A percentile compares a stretch with the other conserved stretches of the same genome.
Conservation (phyloP, 495 filamentous ascomycete species). For the Xeromyces bisporus region DNA sequence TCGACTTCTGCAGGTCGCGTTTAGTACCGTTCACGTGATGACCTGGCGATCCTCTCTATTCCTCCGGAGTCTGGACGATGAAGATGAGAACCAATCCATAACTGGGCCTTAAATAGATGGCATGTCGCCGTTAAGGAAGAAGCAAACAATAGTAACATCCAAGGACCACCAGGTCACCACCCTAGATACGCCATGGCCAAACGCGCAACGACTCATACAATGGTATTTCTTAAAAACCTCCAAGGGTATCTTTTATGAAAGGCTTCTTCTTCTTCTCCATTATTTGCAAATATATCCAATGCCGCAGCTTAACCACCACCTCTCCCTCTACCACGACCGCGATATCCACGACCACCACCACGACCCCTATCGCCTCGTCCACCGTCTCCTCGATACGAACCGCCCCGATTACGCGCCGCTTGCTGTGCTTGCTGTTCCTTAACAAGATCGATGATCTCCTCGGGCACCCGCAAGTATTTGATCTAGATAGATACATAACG, state of each 20-base stretch:
- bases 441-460: slow-evolving; percentile 85
- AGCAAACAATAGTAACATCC: too few species aligned
- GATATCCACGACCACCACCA: slow-evolving; percentile 31
- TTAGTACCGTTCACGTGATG: neutral
- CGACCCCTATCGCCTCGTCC: slow-evolving; percentile 37
- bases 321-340: slow-evolving; percentile 31
- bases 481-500: slow-evolving; percentile 41
- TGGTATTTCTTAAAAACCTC: too few species aligned
- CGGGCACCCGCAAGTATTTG: slow-evolving; percentile 91
- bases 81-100: too few species aligned
- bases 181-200: slow-evolving; percentile 31
- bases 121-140: too few species aligned
- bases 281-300: slow-evolving; percentile 1
- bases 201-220: too few species aligned
- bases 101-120: too few species aligned
- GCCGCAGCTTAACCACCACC: slow-evolving; percentile 11
- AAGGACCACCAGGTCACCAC: too few species aligned
- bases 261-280: too few species aligned
- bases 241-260: slow-evolving; percentile 32
- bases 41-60: neutral
- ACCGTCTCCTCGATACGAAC: slow-evolving; percentile 45
- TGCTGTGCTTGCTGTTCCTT: slow-evolving; percentile 71
- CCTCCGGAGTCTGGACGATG: slow-evolving; percentile 1
- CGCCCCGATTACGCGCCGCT: slow-evolving; percentile 52
- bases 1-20: neutral